Conservation (phyloP, 2,329 filamentous ascomycete species). For the Ascochyta pisi region DNA sequence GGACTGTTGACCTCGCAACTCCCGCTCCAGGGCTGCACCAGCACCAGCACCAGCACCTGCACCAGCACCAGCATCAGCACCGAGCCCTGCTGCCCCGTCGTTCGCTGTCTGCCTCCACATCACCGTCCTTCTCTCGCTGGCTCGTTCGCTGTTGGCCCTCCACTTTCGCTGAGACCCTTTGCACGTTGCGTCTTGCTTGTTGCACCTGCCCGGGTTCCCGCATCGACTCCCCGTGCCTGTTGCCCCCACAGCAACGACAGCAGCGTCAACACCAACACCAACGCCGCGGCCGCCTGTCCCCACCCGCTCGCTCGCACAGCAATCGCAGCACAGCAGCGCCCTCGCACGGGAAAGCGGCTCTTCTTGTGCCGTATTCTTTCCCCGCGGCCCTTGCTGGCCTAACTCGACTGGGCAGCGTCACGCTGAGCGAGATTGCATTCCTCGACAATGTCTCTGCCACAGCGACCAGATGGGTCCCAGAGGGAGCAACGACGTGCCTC, state of each 20-base stretch:
- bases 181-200: background rate
- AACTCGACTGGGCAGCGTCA: slow-evolving; percentile 1
- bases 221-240: slow-evolving; percentile 9
- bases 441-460: slow-evolving; percentile 57
- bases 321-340: slow-evolving; percentile 2
- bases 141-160: slow-evolving; percentile 9
- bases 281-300: slow-evolving; percentile 1
- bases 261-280: background rate
- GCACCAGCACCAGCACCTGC: background rate
- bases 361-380: slow-evolving; percentile 7
- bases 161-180: slow-evolving; percentile 14
- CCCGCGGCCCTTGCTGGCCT: slow-evolving; percentile 17
- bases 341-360: slow-evolving; percentile 3
- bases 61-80: slow-evolving; percentile 1
- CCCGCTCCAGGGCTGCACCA: slow-evolving; percentile 13
- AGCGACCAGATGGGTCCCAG: slow-evolving; percentile 66
- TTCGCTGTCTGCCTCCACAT: background rate
- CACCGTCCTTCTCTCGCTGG: background rate
- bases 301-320: slow-evolving; percentile 6
- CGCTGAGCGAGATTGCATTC: slow-evolving; percentile 30
- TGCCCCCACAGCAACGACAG: slow-evolving; percentile 16
- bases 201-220: slow-evolving; percentile 11
- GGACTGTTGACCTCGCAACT: slow-evolving; percentile 19
- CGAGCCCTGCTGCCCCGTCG: slow-evolving; percentile 14
- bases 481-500: slow-evolving; percentile 58